A percentile compares a stretch with the other conserved stretches of the same genome.
These are phyloP conservation scores for Talaromyces nanjingensis DNA, from an alignment of 495 filamentous ascomycete species.

Conservation along the genomic window DNA sequence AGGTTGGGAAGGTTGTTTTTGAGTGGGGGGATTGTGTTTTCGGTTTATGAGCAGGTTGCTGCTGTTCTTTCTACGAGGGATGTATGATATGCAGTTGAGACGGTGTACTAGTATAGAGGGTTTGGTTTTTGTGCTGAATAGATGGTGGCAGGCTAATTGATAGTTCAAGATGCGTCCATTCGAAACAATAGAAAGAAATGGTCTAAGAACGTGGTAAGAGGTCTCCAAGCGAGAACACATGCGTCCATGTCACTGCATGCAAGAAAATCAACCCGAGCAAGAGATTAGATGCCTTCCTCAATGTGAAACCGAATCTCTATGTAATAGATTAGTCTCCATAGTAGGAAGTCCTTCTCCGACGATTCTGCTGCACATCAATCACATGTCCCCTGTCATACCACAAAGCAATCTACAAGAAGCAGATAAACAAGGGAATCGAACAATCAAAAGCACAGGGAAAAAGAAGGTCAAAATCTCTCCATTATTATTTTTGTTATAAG, in stretches of 20 bases:
- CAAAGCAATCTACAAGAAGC: background rate
- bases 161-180: background rate
- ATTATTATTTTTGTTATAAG: background rate
- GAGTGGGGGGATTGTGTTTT: conserved; percentile 60
- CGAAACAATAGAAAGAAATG: too few species aligned
- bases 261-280: background rate
- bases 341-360: background rate
- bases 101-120: background rate
- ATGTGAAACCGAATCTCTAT: too few species aligned
- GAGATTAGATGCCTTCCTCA: too few species aligned
- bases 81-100: too few species aligned
- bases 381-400: background rate
- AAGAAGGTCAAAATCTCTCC: background rate
- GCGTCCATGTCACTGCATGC: background rate
- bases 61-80: conserved; percentile 14
- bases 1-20: conserved; percentile 54
- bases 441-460: background rate
- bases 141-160: background rate
- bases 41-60: conserved; percentile 52
- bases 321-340: too few species aligned
- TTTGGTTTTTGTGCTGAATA: background rate
- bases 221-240: background rate
- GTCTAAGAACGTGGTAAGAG: background rate
- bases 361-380: background rate
- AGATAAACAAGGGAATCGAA: background rate